Percentiles rank a stretch among this genome's conserved stretches.
Conservation (phyloP, 345 rosid species). For the Hibiscus syriacus region DNA sequence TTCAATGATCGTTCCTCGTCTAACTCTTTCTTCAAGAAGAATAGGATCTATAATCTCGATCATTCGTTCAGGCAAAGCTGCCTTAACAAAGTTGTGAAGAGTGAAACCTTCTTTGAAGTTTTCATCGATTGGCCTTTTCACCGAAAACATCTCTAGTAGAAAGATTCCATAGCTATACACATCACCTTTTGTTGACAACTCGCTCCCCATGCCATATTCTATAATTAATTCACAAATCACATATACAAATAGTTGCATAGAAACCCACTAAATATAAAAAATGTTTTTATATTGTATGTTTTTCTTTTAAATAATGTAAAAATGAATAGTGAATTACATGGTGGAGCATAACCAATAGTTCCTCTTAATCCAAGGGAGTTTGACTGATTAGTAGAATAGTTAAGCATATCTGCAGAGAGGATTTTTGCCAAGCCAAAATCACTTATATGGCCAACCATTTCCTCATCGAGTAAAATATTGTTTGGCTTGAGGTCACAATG, state of each 20-base stretch:
- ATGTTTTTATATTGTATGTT: too few species aligned
- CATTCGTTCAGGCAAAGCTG: not conserved
- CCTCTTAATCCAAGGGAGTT: conserved; percentile 12
- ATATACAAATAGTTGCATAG: too few species aligned
- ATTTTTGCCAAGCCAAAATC: conserved; percentile 7
- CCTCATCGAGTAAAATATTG: conserved; percentile 9
- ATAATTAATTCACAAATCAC: not conserved
- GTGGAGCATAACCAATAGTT: conserved; percentile 13
- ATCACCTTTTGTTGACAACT: not conserved
- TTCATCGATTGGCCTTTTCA: not conserved
- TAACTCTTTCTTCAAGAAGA: not conserved
- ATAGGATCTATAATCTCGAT: not conserved
- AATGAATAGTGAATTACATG: too few species aligned
- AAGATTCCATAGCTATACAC: not conserved
- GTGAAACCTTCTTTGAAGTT: not conserved
- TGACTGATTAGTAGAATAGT: not conserved
- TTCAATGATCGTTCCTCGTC: not conserved
- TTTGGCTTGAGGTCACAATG: conserved; percentile 25
- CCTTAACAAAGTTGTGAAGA: not conserved
- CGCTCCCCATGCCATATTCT: not conserved
- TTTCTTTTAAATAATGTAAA: too few species aligned
- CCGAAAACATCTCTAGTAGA: not conserved
- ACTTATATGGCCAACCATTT: conserved; percentile 5
- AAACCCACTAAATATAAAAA: too few species aligned
- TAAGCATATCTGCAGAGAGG: not conserved